Evolutionary conservation across 768 basidiomycete genomes (phyloP).

Genomic region (Chalciporus piperatus): DNA sequence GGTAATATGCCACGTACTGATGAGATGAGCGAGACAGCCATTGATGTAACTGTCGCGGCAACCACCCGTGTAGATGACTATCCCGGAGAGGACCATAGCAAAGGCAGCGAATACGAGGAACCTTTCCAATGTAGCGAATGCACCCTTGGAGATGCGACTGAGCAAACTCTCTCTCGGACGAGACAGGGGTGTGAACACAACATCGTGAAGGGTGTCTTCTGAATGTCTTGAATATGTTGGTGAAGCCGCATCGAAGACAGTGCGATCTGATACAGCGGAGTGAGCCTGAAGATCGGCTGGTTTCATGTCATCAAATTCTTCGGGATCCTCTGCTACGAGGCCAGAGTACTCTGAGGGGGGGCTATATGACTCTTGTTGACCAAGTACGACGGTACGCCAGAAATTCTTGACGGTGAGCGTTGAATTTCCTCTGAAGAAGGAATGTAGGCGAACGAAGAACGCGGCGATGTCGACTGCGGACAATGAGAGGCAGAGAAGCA

Average conservation of each 20-base stretch:
- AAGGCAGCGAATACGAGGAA: conserved; percentile 70
- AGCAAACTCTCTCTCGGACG: conserved; percentile 27
- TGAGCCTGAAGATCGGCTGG: conserved; percentile 21
- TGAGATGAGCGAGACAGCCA: conserved; percentile 85
- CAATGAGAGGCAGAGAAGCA: conserved; percentile 45
- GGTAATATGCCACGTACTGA: conserved; percentile 53
- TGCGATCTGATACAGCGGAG: conserved; percentile 51
- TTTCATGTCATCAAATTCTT: conserved; percentile 52
- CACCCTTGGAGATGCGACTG: conserved; percentile 42
- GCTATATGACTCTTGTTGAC: conserved; percentile 35
- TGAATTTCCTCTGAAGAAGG: conserved; percentile 44
- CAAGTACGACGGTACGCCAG: conserved; percentile 57
- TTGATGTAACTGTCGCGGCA: conserved; percentile 79
- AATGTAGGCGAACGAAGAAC: conserved; percentile 47
- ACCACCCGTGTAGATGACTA: conserved; percentile 82
- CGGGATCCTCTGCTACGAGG: conserved; percentile 53
- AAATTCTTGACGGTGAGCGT: conserved; percentile 47
- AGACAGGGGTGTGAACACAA: conserved; percentile 20
- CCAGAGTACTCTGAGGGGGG: conserved; percentile 50
- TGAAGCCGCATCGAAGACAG: conserved; percentile 49
- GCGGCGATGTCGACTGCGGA: conserved; percentile 54
- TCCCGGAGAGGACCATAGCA: conserved; percentile 61
- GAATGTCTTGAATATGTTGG: conserved; percentile 43
- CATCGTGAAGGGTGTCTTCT: conserved; percentile 54
- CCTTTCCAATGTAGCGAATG: conserved; percentile 58